Conservation (phyloP, 2,329 filamentous ascomycete genomes). For the Xylariaceae sp. region DNA sequence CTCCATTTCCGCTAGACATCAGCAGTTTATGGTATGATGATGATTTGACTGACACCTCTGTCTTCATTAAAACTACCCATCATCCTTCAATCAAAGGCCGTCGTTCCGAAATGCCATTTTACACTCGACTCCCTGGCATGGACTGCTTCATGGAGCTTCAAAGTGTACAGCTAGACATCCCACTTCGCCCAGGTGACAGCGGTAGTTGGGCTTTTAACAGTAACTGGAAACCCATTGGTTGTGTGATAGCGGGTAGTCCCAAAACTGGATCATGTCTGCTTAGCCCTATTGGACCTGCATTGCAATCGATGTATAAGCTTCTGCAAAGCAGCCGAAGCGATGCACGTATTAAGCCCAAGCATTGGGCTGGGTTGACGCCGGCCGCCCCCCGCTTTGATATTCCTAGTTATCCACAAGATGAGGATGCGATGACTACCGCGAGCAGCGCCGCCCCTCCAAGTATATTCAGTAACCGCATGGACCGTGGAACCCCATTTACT, state of each 20-base stretch:
- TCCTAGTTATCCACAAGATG: neutral
- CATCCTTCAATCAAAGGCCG: constrained; percentile 15
- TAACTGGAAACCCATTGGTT: constrained; percentile 6
- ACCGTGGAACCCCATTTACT: constrained; percentile 12
- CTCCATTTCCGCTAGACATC: neutral
- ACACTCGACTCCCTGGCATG: constrained; percentile 18
- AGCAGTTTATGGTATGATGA: neutral
- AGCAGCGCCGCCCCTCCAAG: constrained; percentile 17
- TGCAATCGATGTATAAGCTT: constrained; percentile 1
- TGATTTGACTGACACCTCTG: neutral
- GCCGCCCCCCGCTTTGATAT: neutral
- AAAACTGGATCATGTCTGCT: constrained; percentile 19
- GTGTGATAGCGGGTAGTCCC: constrained; percentile 22
- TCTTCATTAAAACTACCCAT: constrained; percentile 17
- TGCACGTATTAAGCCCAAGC: too few relatives aligned
- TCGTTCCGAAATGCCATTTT: constrained; percentile 14
- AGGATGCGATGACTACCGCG: constrained; percentile 15
- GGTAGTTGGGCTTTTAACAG: constrained; percentile 22
- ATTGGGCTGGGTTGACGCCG: too few relatives aligned
- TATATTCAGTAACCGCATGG: constrained; percentile 15
- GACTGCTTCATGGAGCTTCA: constrained; percentile 17
- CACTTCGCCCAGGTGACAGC: constrained; percentile 17
- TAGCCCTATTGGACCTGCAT: constrained; percentile 2
- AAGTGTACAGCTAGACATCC: constrained; percentile 6
- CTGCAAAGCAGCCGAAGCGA: too few relatives aligned